These are phyloP conservation scores for Kwoniella dejecticola DNA, from an alignment of 768 basidiomycete genomes.

Conservation along the genomic window DNA sequence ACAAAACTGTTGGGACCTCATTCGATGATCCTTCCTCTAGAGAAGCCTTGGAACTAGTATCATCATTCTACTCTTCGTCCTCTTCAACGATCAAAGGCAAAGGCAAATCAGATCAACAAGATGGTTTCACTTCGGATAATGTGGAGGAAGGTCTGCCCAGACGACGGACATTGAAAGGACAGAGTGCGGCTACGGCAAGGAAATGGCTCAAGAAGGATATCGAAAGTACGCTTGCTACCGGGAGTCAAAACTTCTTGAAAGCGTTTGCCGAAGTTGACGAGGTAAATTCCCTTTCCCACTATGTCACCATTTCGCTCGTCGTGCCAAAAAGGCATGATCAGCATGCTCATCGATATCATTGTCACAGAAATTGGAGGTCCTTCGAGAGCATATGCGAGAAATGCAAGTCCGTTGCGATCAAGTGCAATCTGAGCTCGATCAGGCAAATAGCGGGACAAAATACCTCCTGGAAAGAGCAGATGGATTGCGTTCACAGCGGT, in stretches of 20 bases:
- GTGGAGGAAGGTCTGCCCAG: constrained; percentile 13
- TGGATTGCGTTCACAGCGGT: constrained; percentile 55
- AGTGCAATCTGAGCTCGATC: constrained; percentile 72
- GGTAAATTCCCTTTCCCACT: constrained; percentile 61
- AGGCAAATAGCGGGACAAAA: constrained; percentile 75
- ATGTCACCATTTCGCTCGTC: neutral
- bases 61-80: constrained; percentile 66
- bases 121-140: neutral
- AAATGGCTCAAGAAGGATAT: constrained; percentile 81
- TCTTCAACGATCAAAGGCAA: constrained; percentile 13
- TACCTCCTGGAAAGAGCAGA: constrained; percentile 76
- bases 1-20: constrained; percentile 78
- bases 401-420: constrained; percentile 84
- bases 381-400: constrained; percentile 73
- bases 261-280: constrained; percentile 87
- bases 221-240: constrained; percentile 76
- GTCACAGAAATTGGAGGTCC: constrained; percentile 74
- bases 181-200: constrained; percentile 68
- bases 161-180: constrained; percentile 32
- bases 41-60: constrained; percentile 80
- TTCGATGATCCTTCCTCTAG: constrained; percentile 56
- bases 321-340: neutral
- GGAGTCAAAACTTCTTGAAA: constrained; percentile 76
- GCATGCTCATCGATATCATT: too few species aligned
- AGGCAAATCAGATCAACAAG: constrained; percentile 19